Conservation (phyloP, 2,329 filamentous ascomycete genomes). For the Aspergillus ruber region DNA sequence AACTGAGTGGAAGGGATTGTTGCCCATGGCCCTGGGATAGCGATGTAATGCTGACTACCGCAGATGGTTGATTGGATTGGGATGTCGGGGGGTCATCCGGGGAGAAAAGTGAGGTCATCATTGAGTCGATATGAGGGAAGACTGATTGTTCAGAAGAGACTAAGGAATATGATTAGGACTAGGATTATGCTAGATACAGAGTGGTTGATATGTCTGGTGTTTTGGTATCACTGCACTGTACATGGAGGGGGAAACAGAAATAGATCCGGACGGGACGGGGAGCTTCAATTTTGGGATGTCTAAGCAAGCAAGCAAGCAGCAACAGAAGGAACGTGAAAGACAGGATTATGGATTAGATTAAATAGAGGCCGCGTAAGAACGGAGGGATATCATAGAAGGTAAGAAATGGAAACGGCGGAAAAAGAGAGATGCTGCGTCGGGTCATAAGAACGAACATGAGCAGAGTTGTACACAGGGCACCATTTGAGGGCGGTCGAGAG, state of each 20-base stretch:
- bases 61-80: neutral
- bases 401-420: slow-evolving; percentile 18
- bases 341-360: slow-evolving; percentile 26
- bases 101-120: neutral
- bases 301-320: neutral
- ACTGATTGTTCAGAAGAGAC: slow-evolving; percentile 1
- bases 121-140: neutral
- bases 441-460: slow-evolving; percentile 37
- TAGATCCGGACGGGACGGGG: slow-evolving; percentile 5
- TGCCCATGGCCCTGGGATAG: neutral
- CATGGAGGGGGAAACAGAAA: slow-evolving; percentile 6
- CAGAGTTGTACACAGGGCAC: slow-evolving; percentile 18
- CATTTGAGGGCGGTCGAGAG: slow-evolving; percentile 5
- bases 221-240: slow-evolving; percentile 6
- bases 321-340: slow-evolving; percentile 15
- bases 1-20: neutral
- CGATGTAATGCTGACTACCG: neutral
- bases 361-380: slow-evolving; percentile 29
- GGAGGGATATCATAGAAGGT: slow-evolving; percentile 39
- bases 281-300: neutral
- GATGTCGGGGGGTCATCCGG: neutral
- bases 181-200: slow-evolving; percentile 4
- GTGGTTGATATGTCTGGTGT: slow-evolving; percentile 9
- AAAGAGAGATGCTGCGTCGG: slow-evolving; percentile 31
- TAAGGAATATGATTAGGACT: slow-evolving; percentile 1